Base-by-base conservation (phyloP, 768 basidiomycete genomes). In the Coprinellus aureogranulatus region DNA sequence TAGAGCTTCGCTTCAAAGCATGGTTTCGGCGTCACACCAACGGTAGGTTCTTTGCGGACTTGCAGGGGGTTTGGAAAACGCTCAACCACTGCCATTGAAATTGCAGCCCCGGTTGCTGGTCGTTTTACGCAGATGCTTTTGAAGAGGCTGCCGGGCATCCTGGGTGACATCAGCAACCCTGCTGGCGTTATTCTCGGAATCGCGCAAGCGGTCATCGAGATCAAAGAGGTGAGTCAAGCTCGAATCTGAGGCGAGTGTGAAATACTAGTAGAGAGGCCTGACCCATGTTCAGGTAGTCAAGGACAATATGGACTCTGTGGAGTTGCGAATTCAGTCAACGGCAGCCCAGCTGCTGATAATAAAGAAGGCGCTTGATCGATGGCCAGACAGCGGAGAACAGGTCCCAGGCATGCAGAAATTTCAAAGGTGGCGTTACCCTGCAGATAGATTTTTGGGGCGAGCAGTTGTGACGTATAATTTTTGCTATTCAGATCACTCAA, bases 281-380 rank as follows among this genome's bases (percentile, higher is more conserved):
- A n/a, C n/a, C n/a, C n/a, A n/a, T n/a, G n/a, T n/a, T n/a, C 53
- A 60, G 59, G 42, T 22, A 20, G 55, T 55, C 58, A 45, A 52
- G 34, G 61, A 61, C 39, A 65, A 65, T 46, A 63, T 54, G 53
- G 59, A 65, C 55, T 18, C 57, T 25, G 54, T 65, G 30, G 53
- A 46, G 49, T 44, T 39, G 30, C 55, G 42, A 23, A 57, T 64
- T 31, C 41, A 14, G 9, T 53, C 55, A 30, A 61, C 55, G 11
- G 58, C 42, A 31, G 58, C 20, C 30, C 60, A 58, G 41, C 40
- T 65, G 46, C 31, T 49, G 20, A 54, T 26, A n/a, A 61, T 62
- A 34, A 55, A 47, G 45, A 23, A 57, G 18, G 60, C 57, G 46
- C 20, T 61, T 40, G 46, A 5, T 14, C n/a, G 41, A 31, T 25